A percentile compares a stretch with the other conserved stretches of the same genome.
These are phyloP conservation scores for Russula ochroleuca DNA, from an alignment of 768 basidiomycete species.

Conservation along the genomic window DNA sequence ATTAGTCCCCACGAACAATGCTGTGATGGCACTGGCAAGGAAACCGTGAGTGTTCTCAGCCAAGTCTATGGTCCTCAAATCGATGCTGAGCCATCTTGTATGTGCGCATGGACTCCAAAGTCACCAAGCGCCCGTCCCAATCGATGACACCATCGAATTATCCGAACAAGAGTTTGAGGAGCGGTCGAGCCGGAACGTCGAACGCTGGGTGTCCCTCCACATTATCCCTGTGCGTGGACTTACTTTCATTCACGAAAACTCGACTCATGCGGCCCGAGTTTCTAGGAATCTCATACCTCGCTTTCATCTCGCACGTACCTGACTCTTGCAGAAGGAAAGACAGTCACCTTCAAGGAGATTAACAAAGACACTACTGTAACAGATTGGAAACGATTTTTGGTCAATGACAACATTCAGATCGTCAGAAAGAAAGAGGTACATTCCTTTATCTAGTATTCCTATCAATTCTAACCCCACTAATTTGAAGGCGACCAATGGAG, in stretches of 20 bases:
- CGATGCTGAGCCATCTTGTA: background rate
- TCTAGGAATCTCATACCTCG: conserved; percentile 46
- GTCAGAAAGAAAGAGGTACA: conserved; percentile 58
- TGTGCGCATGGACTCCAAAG: conserved; percentile 36
- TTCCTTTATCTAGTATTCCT: background rate
- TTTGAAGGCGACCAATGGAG: conserved; percentile 50
- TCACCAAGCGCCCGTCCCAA: conserved; percentile 50
- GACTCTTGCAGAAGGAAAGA: conserved; percentile 57
- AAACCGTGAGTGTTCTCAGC: conserved; percentile 63
- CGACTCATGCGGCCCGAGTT: background rate
- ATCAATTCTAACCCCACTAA: conserved; percentile 6
- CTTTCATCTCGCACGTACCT: conserved; percentile 45
- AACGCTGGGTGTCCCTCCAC: conserved; percentile 77
- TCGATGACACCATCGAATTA: conserved; percentile 48
- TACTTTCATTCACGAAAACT: background rate
- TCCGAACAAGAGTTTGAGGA: conserved; percentile 64
- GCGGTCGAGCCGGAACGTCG: conserved; percentile 59
- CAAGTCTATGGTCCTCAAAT: background rate
- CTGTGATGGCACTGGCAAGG: conserved; percentile 70
- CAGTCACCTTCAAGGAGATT: conserved; percentile 49
- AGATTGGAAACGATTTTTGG: conserved; percentile 55
- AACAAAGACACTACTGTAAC: conserved; percentile 38
- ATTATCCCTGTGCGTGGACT: conserved; percentile 66
- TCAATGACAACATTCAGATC: conserved; percentile 56
- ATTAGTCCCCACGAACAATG: conserved; percentile 83